Base-by-base conservation (phyloP, 176 grass and related monocot species). In the Calamus simplicifolius region DNA sequence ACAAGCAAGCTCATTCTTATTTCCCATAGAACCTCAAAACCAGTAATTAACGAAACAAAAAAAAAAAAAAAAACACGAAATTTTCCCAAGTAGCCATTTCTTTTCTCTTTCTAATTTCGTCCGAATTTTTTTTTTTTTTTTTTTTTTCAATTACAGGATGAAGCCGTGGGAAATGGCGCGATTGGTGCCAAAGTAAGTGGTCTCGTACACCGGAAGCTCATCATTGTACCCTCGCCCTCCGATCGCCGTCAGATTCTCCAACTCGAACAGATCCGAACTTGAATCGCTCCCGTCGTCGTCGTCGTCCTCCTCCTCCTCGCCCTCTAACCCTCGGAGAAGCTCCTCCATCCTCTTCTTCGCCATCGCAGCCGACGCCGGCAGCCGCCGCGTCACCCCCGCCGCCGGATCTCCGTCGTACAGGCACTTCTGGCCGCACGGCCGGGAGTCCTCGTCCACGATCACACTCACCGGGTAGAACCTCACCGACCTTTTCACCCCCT, bases 201-300 rank as follows among this genome's bases (percentile, higher is more conserved):
- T 98, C 79, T 87, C 81, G 68, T 98, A 98, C 81, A 98, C 94
- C 67, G 94, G 94, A 61, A 98, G 75, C 73, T 98, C 94, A 69
- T 98, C 73, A 43, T 74, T 66, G 18, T 49, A 64, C 0, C 5
- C 49, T 61, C 58, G 16, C 58, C 15, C 58, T 1, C 58, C 70
- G 5, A 61, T 19, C 58, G 16, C 58, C 4, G 27, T 61, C 58
- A 52, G 66, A 80, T 85, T 73, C 13, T 90, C 79, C 26, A 90
- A 70, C 77, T 90, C 91, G 67, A 89, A 95, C 38, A 97, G 62
- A 57, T 97, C 87, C 4, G 87, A 97, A 72, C 87, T 89, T 73
- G 73, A 83, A 19, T 84, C 81, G 74, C 86, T 84, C 70, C 73
- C 83, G 53, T 82, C 75, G 5, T 82, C 82, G 18, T 55, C 65